Percentiles rank a stretch among this genome's conserved stretches.
These are phyloP conservation scores for Oligophagozyma castellii DNA, from an alignment of 1,139 yeast genomes.

Conservation along the genomic window DNA sequence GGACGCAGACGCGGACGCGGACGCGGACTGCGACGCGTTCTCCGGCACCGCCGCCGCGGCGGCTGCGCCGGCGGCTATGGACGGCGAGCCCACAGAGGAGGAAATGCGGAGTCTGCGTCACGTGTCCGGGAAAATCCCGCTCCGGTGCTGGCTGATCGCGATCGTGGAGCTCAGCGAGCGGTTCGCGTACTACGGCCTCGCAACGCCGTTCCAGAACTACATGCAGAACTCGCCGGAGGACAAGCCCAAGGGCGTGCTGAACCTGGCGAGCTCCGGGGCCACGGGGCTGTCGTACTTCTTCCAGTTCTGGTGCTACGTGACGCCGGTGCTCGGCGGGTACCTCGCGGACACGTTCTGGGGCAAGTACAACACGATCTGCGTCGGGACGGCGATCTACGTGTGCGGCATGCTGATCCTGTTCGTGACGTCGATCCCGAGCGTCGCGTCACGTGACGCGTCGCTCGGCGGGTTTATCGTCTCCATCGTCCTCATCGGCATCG, in stretches of 20 bases:
- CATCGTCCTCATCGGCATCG: slow-evolving; percentile 58
- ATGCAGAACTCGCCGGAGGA: slow-evolving; percentile 41
- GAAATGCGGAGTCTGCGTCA: slow-evolving; percentile 18
- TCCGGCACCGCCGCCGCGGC: no score
- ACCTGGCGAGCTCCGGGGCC: slow-evolving; percentile 50
- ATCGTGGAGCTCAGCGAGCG: slow-evolving; percentile 72
- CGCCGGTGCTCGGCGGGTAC: slow-evolving; percentile 70
- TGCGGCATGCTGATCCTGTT: slow-evolving; percentile 52
- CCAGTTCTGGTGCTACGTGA: slow-evolving; percentile 73
- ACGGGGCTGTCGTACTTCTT: slow-evolving; percentile 64
- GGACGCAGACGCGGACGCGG: no score
- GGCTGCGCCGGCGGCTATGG: no score
- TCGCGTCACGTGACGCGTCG: slow-evolving; percentile 34
- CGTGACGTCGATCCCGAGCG: slow-evolving; percentile 56
- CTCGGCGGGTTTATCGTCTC: slow-evolving; percentile 31
- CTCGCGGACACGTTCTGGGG: slow-evolving; percentile 66
- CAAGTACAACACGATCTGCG: slow-evolving; percentile 53
- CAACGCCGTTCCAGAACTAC: slow-evolving; percentile 67
- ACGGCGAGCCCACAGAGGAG: slow-evolving; percentile 19
- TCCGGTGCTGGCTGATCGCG: slow-evolving; percentile 56
- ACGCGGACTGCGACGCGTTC: no score
- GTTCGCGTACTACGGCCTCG: slow-evolving; percentile 70
- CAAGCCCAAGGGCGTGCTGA: slow-evolving; percentile 45
- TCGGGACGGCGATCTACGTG: slow-evolving; percentile 46
- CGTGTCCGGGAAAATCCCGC: slow-evolving; percentile 18